These are phyloP conservation scores for Arabidopsis thaliana DNA, from an alignment of 345 rosid genomes.

Conservation along the genomic window DNA sequence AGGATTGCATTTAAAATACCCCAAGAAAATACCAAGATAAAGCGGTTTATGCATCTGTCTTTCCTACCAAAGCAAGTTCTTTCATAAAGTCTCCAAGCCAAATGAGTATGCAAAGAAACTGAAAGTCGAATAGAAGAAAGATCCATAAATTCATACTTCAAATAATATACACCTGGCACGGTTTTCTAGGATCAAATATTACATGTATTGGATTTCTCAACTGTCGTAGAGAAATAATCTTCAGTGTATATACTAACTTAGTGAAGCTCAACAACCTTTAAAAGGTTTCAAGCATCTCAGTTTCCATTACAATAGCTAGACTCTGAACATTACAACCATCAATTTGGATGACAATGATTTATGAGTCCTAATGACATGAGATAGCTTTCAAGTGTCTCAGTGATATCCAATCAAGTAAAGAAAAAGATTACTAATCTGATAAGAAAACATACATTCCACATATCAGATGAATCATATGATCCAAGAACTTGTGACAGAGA, in stretches of 20 bases:
- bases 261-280: slow-evolving; percentile 44
- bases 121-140: background rate
- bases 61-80: background rate
- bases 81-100: background rate
- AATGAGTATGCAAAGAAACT: background rate
- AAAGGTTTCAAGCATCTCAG: slow-evolving; percentile 43
- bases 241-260: too few species aligned
- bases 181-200: background rate
- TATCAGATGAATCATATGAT: background rate
- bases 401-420: slow-evolving; percentile 53
- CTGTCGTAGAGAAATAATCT: too few species aligned
- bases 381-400: slow-evolving; percentile 51
- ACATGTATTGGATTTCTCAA: too few species aligned
- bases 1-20: too few species aligned
- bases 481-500: background rate
- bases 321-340: slow-evolving; percentile 49
- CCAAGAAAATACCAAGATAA: too few species aligned
- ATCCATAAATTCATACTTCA: background rate
- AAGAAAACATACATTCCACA: background rate
- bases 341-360: slow-evolving; percentile 45
- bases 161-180: too few species aligned
- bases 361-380: slow-evolving; percentile 35
- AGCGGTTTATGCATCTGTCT: too few species aligned
- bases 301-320: slow-evolving; percentile 64
- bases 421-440: background rate